A percentile compares a stretch with the other conserved stretches of the same genome.
Evolutionary conservation across 164 flowering plant genomes (phyloP).

Genomic region (Dillenia suffruticosa): DNA sequence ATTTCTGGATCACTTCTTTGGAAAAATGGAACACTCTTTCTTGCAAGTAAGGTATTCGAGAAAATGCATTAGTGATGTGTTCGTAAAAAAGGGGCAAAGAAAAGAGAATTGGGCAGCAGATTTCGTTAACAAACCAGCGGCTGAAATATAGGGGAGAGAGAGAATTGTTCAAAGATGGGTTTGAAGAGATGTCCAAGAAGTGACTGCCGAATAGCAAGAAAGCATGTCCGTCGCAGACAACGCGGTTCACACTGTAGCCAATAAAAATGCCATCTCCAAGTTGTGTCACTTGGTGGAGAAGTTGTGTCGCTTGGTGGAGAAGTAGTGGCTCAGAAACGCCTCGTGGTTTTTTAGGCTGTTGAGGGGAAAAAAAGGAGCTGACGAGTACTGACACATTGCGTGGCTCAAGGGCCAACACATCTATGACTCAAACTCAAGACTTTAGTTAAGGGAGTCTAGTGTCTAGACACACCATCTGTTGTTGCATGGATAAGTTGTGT

Average conservation of each 20-base stretch:
- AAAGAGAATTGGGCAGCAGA: slow-evolving; percentile 8
- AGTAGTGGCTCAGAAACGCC: too few species aligned
- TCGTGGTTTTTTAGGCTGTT: too few species aligned
- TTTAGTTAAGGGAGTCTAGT: too few species aligned
- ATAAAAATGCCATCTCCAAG: too few species aligned
- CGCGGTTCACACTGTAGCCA: slow-evolving; percentile 18
- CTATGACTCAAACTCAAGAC: too few species aligned
- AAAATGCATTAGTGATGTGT: background rate
- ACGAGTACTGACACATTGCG: too few species aligned
- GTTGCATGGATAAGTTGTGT: too few species aligned
- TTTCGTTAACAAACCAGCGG: slow-evolving; percentile 15
- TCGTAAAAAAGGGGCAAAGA: slow-evolving; percentile 3
- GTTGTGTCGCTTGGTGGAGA: too few species aligned
- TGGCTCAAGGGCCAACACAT: too few species aligned
- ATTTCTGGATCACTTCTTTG: slow-evolving; percentile 8
- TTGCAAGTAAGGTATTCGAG: background rate
- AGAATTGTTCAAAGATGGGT: background rate
- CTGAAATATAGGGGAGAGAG: slow-evolving; percentile 11
- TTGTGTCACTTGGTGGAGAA: too few species aligned
- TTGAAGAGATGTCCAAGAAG: slow-evolving; percentile 19
- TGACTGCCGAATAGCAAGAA: slow-evolving; percentile 30
- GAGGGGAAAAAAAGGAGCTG: too few species aligned
- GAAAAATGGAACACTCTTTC: slow-evolving; percentile 29
- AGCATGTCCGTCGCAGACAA: slow-evolving; percentile 18
- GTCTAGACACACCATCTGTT: too few species aligned